A percentile compares a stretch with the other conserved stretches of the same genome.
phyloP scores from a whole-genome alignment of 345 rosid species.

The Boechera retrofracta region DNA sequence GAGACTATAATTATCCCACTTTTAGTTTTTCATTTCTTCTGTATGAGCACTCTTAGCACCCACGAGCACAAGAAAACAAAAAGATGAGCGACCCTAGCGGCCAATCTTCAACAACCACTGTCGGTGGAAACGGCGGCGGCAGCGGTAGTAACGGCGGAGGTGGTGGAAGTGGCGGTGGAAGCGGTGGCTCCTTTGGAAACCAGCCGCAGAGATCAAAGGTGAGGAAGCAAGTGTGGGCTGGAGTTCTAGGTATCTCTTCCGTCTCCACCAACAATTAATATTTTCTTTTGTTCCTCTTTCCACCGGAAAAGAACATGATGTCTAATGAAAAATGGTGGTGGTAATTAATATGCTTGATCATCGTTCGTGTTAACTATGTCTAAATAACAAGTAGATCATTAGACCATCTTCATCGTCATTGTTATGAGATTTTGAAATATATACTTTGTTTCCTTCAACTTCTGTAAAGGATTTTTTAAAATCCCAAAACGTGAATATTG shows the following conservation, averaged over 20 bases:
- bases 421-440: conserved; percentile 4
- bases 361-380: conserved; percentile 22
- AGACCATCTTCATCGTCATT: conserved; percentile 21
- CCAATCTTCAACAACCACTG: conserved; percentile 35
- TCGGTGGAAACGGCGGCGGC: conserved; percentile 12
- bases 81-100: conserved; percentile 41
- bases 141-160: background rate
- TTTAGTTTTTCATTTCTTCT: background rate
- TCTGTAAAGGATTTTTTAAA: background rate
- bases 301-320: background rate
- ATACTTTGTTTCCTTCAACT: background rate
- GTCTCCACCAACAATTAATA: conserved; percentile 33
- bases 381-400: conserved; percentile 19
- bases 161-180: background rate
- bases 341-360: conserved; percentile 17
- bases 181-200: conserved; percentile 23
- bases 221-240: conserved; percentile 44
- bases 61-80: conserved; percentile 25
- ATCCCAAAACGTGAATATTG: background rate
- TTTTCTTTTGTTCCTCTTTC: background rate
- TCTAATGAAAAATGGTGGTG: conserved; percentile 26
- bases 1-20: conserved; percentile 20
- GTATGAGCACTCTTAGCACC: conserved; percentile 23
- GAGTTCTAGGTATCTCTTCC: conserved; percentile 39
- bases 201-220: conserved; percentile 44